Evolutionary conservation across 2,329 filamentous ascomycete species (phyloP).

Genomic region (Pyrenophora seminiperda): DNA sequence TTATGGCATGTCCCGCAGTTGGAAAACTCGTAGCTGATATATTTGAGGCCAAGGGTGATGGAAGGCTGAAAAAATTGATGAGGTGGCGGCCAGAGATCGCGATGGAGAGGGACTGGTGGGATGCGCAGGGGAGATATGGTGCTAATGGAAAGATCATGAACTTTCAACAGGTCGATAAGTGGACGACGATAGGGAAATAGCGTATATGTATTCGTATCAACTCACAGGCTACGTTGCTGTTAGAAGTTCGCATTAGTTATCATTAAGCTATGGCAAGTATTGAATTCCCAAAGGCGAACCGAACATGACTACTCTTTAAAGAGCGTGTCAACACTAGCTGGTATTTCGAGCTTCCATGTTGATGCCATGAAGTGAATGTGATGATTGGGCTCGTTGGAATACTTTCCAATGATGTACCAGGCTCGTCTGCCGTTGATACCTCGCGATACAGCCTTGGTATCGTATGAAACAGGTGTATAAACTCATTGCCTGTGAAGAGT

Average conservation of each 20-base stretch:
- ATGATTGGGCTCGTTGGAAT: background rate
- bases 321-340: too few species aligned
- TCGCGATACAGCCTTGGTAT: background rate
- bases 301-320: too few species aligned
- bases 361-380: too few species aligned
- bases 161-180: conserved; percentile 48
- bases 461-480: background rate
- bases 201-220: background rate
- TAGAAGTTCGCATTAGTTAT: too few species aligned
- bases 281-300: too few species aligned
- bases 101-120: conserved; percentile 53
- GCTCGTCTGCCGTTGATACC: background rate
- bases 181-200: conserved; percentile 18
- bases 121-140: conserved; percentile 57
- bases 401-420: background rate
- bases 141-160: conserved; percentile 57
- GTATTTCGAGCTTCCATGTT: too few species aligned
- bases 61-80: conserved; percentile 51
- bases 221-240: too few species aligned
- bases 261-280: too few species aligned
- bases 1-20: conserved; percentile 59
- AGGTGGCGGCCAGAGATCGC: conserved; percentile 60
- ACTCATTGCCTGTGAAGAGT: background rate
- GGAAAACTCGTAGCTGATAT: conserved; percentile 58
- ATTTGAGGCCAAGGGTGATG: conserved; percentile 49